Evolutionary conservation across 192 early-diverging fungal species (phyloP), one percentile per base, ranked within the genome.

Genomic region (Thamnidium elegans): DNA sequence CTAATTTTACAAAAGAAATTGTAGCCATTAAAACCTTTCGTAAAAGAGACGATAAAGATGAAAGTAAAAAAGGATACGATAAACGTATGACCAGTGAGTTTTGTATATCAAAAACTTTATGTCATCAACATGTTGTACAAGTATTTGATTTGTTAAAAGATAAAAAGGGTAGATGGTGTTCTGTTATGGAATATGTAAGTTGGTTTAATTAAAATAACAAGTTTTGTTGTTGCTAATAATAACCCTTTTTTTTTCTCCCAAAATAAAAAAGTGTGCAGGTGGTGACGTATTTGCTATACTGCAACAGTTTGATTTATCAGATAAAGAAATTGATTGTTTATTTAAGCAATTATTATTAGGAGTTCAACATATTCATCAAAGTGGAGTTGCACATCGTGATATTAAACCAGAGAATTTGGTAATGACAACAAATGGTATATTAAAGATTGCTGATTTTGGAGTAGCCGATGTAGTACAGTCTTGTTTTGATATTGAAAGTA

Each of bases 371-470:
- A 77, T 99, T 52, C 96, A 99, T 72, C 82, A 80, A 14, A 86
- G 92, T 75, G 96, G 96, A 51, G 93, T 99, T 8, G 93, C 93
- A 52, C 96, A 99, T 78, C 85, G 87, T 58, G 87, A 91, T 60
- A 84, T 89, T 70, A 89, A 88, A 73, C 84, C 88, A 4, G 86
- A 98, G 70, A 99, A 99, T 78, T 63, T 97, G 44, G 80, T 99
- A 8, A 76, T 99, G 67, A 90, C 92, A 66, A 78, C 73, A 3
- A 69, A 82, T 19, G 87, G 88, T 58, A 83, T 83, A 17, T 69
- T 99, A 60, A 99, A 99, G 77, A 94, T 99, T 68, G 93, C 95
- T 5, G 96, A 99, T 79, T 99, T 99, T 83, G 96, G 96, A 20
- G 93, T 96, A 3, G 89, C 91, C 1, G 92, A 94, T 67, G 96